Base-by-base conservation (phyloP, 1,284 basidiomycete genomes). In the Ceratobasidium theobromae region DNA sequence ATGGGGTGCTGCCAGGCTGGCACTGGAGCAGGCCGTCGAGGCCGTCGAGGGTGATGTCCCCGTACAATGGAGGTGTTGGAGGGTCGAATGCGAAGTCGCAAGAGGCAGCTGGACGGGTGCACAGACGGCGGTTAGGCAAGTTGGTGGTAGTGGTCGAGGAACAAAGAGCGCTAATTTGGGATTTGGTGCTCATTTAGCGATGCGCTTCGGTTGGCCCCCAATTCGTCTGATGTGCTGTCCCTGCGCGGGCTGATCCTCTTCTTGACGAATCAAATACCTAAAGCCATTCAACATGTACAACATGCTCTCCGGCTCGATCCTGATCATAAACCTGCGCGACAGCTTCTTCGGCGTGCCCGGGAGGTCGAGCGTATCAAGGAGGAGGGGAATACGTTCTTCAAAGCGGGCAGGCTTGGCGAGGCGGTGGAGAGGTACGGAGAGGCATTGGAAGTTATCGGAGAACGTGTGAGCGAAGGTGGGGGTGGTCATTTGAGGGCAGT, bases 281-380 rank as follows among this genome's bases (percentile, higher is more conserved):
- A 88, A 72, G 86, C 91, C 0, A 77, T 89, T 23, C 83, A 88
- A 67, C 91, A 95, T 72, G 82, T 82, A 40, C 81, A 84, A 69
- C 85, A 84, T 14, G 91, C 93, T 0, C 80, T 95, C 12, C 84
- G 89, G 23, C 79, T 87, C 48, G 93, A 95, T 74, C 93, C 93
- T 0, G 89, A 89, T 33, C 84, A 89, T 72, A 83, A 82, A 53
- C 79, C 79, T 6, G 92, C 92, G 0, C 82, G 86, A 71, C 82
- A 81, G 67, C 76, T 94, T 57, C 81, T 93, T 60, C 89, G 86
- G 73, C 85, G 90, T 16, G 82, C 89, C 23, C 88, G 88, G 72
- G 87, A 88, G 51, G 84, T 95, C 12, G 91, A 95, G 70, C 78
- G 84, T 57, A 76, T 89, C 52, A 95, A 95, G 73, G 91, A 94